phyloP scores from a whole-genome alignment of 306 rosid genomes.

The Acacia crassicarpa region DNA sequence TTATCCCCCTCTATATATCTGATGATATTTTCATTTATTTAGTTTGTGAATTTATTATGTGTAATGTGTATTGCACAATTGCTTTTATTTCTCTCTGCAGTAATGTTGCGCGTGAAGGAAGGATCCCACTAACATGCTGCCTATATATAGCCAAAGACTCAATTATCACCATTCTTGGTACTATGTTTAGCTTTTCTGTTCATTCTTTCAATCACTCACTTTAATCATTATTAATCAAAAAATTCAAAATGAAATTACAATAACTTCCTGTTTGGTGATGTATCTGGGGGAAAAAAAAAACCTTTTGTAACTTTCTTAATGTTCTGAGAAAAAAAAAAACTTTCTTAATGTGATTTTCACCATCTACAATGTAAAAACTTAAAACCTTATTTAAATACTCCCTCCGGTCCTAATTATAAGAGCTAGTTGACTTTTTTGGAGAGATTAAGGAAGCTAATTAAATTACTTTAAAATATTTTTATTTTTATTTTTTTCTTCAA shows the following conservation, averaged over 20 bases:
- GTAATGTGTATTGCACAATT: not conserved
- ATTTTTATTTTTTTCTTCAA: too few species aligned
- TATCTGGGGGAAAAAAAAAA: not conserved
- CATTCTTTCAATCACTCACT: not conserved
- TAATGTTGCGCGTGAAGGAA: conserved; percentile 36
- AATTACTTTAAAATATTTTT: too few species aligned
- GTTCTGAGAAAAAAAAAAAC: not conserved
- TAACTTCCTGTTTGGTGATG: not conserved
- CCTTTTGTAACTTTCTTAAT: not conserved
- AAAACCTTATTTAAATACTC: too few species aligned
- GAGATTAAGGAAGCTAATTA: too few species aligned
- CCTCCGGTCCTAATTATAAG: too few species aligned
- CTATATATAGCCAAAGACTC: conserved; percentile 30
- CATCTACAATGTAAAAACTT: not conserved
- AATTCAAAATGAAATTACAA: not conserved
- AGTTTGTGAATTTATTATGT: not conserved
- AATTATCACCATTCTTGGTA: conserved; percentile 33
- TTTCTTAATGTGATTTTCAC: not conserved
- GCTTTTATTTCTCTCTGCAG: conserved; percentile 7
- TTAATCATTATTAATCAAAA: conserved; percentile 16
- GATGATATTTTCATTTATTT: not conserved
- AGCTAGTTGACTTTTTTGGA: too few species aligned
- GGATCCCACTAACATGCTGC: conserved; percentile 27
- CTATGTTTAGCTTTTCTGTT: conserved; percentile 21
- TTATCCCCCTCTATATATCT: not conserved